Base-by-base conservation (phyloP, 2,329 filamentous ascomycete species). In the Aspergillus sp. region DNA sequence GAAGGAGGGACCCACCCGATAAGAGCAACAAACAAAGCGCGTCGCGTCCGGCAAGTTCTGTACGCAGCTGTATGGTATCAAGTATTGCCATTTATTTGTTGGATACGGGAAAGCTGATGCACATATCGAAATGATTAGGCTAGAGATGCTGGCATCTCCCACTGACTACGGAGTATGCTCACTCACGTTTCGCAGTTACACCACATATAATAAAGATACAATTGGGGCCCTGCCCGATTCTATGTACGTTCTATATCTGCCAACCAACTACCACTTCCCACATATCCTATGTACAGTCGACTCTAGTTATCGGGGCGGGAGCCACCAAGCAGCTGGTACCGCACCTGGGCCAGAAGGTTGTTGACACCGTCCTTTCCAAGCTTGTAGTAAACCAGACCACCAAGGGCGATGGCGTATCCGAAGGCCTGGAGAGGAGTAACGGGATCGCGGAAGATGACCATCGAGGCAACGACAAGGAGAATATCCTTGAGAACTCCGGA, bases 401-500 rank as follows among this genome's bases (percentile, higher is more conserved):
- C 80, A 32, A 87, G 82, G 45, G 91, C 90, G 69, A 92, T 85
- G 70, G 81, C 78, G 81, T 94, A 94, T 66, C 91, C 91, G 72
- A 92, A 80, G 67, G 86, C 84, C 77, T 95, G 91, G 61, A 91
- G 82, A 30, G 80, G 72, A 21, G 87, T 83, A 70, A 94, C 88
- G 51, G 85, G 82, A 60, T 90, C 91, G 64, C 82, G 81, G 87
- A 90, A 93, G 72, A 93, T 88, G 69, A 91, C 72, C 76, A 93
- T 89, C 59, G 89, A 91, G 58, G 86, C 83, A 63, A 84, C 80
- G 65, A 94, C 90, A 57, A 95, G 87, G 59, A 94, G 85, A 63
- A 94, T 92, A 73, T 91, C 90, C 78, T 94, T 94, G 71, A 93
- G 85, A 64, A 94, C 91, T 72, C 91, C 90, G 59, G 88, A 91